A percentile compares a stretch with the other conserved stretches of the same genome.
Conservation (phyloP, 345 rosid genomes). For the Geranium rotundifolium region DNA sequence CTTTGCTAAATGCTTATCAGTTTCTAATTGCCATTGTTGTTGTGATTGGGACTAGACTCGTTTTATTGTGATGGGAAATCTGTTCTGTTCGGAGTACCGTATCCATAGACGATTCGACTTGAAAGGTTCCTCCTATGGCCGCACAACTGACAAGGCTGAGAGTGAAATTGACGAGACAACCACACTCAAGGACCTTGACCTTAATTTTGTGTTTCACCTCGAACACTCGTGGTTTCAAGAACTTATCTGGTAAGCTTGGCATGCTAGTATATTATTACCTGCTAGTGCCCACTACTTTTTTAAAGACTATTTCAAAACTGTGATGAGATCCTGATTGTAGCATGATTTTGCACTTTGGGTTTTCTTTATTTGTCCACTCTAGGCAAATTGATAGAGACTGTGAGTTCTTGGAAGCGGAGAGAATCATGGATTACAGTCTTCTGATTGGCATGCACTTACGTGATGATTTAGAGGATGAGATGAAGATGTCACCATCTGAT, state of each 20-base stretch:
- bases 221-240: constrained; percentile 77
- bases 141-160: constrained; percentile 69
- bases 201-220: constrained; percentile 75
- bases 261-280: not conserved
- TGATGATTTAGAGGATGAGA: constrained; percentile 74
- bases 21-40: constrained; percentile 13
- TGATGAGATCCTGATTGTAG: not conserved
- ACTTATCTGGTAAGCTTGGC: constrained; percentile 53
- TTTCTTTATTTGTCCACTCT: constrained; percentile 10
- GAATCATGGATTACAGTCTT: constrained; percentile 96
- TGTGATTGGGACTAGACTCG: constrained; percentile 51
- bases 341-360: not conserved
- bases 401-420: constrained; percentile 87
- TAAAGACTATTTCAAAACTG: not conserved
- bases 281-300: not conserved
- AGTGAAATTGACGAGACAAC: constrained; percentile 98
- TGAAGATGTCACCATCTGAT: constrained; percentile 81
- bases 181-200: constrained; percentile 89
- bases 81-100: constrained; percentile 90
- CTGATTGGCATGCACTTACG: constrained; percentile 90
- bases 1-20: constrained; percentile 4
- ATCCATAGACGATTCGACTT: constrained; percentile 93
- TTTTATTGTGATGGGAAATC: constrained; percentile 91
- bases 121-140: constrained; percentile 97
- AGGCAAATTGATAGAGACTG: constrained; percentile 90